Evolutionary conservation across 176 grass and related monocot genomes (phyloP).

Genomic region (Pharus latifolius): DNA sequence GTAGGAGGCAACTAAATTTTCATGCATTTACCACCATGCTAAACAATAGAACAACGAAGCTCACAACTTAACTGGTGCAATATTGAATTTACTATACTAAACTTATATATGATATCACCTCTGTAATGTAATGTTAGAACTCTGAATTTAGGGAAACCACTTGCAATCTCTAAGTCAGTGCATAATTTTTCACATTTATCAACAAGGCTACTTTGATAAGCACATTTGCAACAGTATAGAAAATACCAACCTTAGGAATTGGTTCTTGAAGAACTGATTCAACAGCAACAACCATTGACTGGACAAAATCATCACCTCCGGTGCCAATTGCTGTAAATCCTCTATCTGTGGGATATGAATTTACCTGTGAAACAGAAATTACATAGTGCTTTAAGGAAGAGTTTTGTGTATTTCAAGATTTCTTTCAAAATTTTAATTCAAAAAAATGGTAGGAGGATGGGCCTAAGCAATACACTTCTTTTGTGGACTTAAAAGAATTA

Average conservation of each 20-base stretch:
- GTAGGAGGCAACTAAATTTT: not conserved
- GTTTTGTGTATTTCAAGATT: not conserved
- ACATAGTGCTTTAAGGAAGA: not conserved
- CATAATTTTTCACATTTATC: not conserved
- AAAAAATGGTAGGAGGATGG: not conserved
- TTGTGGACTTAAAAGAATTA: not conserved
- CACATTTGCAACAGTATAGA: not conserved
- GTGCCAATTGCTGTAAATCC: slow-evolving; percentile 95
- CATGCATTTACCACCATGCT: not conserved
- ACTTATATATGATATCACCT: not conserved
- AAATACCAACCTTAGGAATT: slow-evolving; percentile 65
- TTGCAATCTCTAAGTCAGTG: not conserved
- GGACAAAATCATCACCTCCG: slow-evolving; percentile 97
- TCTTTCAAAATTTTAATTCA: not conserved
- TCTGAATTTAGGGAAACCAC: not conserved
- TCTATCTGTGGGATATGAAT: slow-evolving; percentile 84
- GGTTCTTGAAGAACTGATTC: slow-evolving; percentile 88
- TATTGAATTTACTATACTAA: not conserved
- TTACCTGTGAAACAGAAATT: slow-evolving; percentile 48
- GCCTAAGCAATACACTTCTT: not conserved
- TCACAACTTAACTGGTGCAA: not conserved
- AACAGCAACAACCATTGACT: slow-evolving; percentile 87
- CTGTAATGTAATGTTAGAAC: not conserved
- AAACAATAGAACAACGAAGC: not conserved
- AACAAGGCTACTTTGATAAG: not conserved